Base-by-base conservation (phyloP, 108 stramenopile species). In the Aurantiochytrium sp. region DNA sequence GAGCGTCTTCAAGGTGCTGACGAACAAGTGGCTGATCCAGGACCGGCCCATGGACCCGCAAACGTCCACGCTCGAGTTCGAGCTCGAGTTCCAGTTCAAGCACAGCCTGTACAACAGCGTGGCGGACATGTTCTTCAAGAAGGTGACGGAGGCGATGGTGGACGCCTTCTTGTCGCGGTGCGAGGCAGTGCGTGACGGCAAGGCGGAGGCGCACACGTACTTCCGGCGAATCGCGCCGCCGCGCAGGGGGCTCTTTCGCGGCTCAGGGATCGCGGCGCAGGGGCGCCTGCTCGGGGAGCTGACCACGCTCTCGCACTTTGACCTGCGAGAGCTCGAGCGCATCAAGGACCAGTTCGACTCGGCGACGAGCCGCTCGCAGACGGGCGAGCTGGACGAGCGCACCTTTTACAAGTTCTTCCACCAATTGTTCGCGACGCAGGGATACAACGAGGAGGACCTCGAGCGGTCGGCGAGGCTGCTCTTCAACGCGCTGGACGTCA, bases 11-110 rank as follows among this genome's bases (percentile, higher is more conserved):
- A 81, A 48, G 73, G 45, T 48, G 42, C 73, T 81, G 6, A 81
- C 42, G 12, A 81, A 41, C 17, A 81, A 81, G 73, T 81, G 73
- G 73, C 27, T n/a, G 12, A 48, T 81, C 2, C 39, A 81, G 30
- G 73, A 81, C 39, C 73, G 73, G n/a, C 73, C 73, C n/a, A 81
- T 81, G 73, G 73, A 81, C 45, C 73, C 42, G 24, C 24, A 81
- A 24, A 81, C 42, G 19, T 81, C 42, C 0, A 17, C 45, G 39
- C 73, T 81, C 24, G 45, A 81, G 73, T 81, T 81, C 39, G 42
- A 48, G 27, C 36, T 81, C 1, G 73, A 81, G 24, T 81, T 81
- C 30, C 73, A 81, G 39, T 81, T 81, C 73, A 41, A 48, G 42
- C 45, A 41, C 42, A 48, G 42, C 42, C 73, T 81, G 42, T 48